A percentile compares a stretch with the other conserved stretches of the same genome.
Evolutionary conservation across 1,284 basidiomycete genomes (phyloP).

Genomic region (Ceratobasidium sp.): DNA sequence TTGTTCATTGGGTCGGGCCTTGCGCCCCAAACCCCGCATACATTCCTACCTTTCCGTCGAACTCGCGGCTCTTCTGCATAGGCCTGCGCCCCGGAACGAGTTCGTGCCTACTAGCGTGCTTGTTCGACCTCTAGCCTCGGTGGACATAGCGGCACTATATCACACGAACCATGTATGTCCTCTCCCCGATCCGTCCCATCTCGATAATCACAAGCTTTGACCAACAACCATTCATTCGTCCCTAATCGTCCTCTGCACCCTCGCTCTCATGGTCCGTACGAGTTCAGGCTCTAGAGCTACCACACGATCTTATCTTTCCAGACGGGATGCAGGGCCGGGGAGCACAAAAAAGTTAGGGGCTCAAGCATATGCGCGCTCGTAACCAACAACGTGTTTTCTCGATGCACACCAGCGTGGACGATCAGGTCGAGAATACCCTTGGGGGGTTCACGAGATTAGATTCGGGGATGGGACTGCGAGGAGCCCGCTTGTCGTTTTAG

Average conservation of each 20-base stretch:
- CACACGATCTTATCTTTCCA: conserved; percentile 8
- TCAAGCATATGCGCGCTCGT: not conserved
- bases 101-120: not conserved
- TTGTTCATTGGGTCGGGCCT: not conserved
- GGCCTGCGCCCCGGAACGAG: no score
- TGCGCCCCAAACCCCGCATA: not conserved
- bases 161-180: not conserved
- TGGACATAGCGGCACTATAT: not conserved
- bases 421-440: conserved; percentile 11
- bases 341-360: conserved; percentile 22
- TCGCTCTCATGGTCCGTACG: not conserved
- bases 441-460: no score
- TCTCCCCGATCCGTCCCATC: no score
- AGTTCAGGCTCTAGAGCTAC: not conserved
- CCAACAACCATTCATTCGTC: conserved; percentile 15
- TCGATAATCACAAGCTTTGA: no score
- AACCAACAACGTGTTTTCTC: conserved; percentile 16
- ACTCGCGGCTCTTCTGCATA: not conserved
- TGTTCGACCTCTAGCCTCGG: not conserved
- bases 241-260: not conserved
- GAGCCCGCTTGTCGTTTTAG: not conserved
- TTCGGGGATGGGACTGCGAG: no score
- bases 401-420: not conserved
- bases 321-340: not conserved
- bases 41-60: not conserved